phyloP scores from a whole-genome alignment of 257 asterid genomes.

The Primulina huaijiensis region DNA sequence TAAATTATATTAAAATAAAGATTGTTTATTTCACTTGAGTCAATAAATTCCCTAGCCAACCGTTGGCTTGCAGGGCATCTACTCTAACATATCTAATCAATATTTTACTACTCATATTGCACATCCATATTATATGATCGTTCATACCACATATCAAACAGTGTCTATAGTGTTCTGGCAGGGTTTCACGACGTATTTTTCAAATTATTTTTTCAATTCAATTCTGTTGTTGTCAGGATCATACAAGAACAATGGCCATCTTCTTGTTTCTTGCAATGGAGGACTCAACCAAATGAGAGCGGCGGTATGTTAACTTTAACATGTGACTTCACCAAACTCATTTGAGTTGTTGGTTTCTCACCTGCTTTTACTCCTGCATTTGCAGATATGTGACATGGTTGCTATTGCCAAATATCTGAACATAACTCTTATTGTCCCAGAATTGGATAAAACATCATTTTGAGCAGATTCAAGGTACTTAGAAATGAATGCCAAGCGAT shows the following conservation, averaged over 20 bases:
- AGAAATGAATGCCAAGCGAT: conserved; percentile 3
- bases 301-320: conserved; percentile 45
- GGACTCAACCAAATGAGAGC: conserved; percentile 83
- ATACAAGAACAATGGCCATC: conserved; percentile 65
- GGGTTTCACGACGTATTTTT: background rate
- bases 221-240: conserved; percentile 39
- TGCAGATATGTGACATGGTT: conserved; percentile 80
- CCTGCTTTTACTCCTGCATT: background rate
- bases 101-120: too few relatives aligned
- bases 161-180: background rate
- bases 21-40: too few relatives aligned
- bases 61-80: too few relatives aligned
- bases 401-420: conserved; percentile 62
- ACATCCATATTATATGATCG: background rate
- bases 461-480: conserved; percentile 72
- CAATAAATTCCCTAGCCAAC: too few relatives aligned
- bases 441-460: conserved; percentile 69
- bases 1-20: too few relatives aligned
- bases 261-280: conserved; percentile 73
- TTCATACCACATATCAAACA: background rate
- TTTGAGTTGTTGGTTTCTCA: background rate
- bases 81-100: background rate
- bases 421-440: conserved; percentile 62
- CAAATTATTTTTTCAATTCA: background rate
- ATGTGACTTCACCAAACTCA: background rate